Evolutionary conservation across 805 yeast genomes (phyloP).

Genomic region (Debaryomyces prosopidis): DNA sequence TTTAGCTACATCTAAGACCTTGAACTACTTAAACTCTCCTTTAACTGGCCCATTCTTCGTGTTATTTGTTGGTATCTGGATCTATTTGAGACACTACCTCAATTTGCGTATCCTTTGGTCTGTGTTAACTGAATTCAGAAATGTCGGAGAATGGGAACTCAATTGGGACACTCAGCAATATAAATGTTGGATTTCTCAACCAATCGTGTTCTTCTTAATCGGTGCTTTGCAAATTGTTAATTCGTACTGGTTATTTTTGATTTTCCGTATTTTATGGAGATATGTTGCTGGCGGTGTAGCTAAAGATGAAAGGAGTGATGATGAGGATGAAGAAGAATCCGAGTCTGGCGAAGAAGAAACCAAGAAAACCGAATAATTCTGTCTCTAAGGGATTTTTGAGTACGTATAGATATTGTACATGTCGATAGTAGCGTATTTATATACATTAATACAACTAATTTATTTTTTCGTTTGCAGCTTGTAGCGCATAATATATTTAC

Average conservation of each 20-base stretch:
- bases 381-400: not conserved
- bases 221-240: conserved; percentile 84
- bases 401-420: too few relatives aligned
- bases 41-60: conserved; percentile 64
- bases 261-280: conserved; percentile 75
- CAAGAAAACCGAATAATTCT: conserved; percentile 14
- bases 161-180: conserved; percentile 91
- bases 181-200: conserved; percentile 94
- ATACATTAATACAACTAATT: not conserved
- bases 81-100: conserved; percentile 84
- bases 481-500: not conserved
- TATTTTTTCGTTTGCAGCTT: not conserved
- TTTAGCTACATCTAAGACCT: conserved; percentile 78
- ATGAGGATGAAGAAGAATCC: conserved; percentile 55
- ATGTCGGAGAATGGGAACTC: conserved; percentile 79
- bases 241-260: conserved; percentile 82
- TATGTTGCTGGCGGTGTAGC: conserved; percentile 57
- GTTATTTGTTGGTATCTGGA: conserved; percentile 74
- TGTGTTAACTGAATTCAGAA: conserved; percentile 77
- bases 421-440: not conserved
- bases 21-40: conserved; percentile 77
- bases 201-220: conserved; percentile 78
- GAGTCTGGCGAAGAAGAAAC: conserved; percentile 12
- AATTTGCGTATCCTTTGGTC: conserved; percentile 83
- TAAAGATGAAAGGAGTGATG: conserved; percentile 86